phyloP scores from a whole-genome alignment of 805 yeast genomes.

The Teunomyces barrocoloradensis region DNA sequence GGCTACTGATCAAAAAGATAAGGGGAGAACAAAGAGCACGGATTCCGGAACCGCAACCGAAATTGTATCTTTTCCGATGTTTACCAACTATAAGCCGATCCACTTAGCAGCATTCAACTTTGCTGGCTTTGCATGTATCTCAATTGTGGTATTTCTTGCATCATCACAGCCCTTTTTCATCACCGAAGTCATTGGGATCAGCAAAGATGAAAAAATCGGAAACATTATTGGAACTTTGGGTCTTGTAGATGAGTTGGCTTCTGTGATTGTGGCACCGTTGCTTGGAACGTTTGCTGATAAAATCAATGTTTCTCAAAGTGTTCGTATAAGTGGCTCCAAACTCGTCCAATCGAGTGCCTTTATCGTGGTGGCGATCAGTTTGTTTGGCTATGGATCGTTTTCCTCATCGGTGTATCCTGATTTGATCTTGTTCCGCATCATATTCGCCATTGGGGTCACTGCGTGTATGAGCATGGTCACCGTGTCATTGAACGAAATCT shows the following conservation, averaged over 20 bases:
- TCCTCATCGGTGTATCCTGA: slow-evolving; percentile 43
- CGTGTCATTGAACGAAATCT: slow-evolving; percentile 55
- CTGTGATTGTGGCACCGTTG: slow-evolving; percentile 54
- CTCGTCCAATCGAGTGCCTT: slow-evolving; percentile 50
- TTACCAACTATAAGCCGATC: slow-evolving; percentile 9
- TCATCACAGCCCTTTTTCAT: slow-evolving; percentile 43
- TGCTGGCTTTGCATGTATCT: slow-evolving; percentile 37
- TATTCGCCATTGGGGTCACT: slow-evolving; percentile 63
- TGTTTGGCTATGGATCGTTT: slow-evolving; percentile 46
- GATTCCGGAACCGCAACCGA: too few relatives aligned
- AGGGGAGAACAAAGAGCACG: not conserved
- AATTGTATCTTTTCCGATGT: not conserved
- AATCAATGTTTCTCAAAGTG: slow-evolving; percentile 23
- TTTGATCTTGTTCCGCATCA: slow-evolving; percentile 47
- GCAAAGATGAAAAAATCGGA: slow-evolving; percentile 27
- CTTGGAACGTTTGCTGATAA: slow-evolving; percentile 64
- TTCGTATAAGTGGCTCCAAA: slow-evolving; percentile 47
- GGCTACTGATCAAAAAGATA: slow-evolving; percentile 4
- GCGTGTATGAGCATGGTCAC: slow-evolving; percentile 56
- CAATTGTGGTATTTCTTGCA: slow-evolving; percentile 37
- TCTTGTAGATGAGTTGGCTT: slow-evolving; percentile 57
- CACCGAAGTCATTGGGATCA: slow-evolving; percentile 27
- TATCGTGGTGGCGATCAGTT: slow-evolving; percentile 43
- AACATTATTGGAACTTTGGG: slow-evolving; percentile 34
- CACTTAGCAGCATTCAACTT: slow-evolving; percentile 34